A percentile compares a stretch with the other conserved stretches of the same genome.
Conservation (phyloP, 2,329 filamentous ascomycete genomes). For the Xylariaceae sp. region DNA sequence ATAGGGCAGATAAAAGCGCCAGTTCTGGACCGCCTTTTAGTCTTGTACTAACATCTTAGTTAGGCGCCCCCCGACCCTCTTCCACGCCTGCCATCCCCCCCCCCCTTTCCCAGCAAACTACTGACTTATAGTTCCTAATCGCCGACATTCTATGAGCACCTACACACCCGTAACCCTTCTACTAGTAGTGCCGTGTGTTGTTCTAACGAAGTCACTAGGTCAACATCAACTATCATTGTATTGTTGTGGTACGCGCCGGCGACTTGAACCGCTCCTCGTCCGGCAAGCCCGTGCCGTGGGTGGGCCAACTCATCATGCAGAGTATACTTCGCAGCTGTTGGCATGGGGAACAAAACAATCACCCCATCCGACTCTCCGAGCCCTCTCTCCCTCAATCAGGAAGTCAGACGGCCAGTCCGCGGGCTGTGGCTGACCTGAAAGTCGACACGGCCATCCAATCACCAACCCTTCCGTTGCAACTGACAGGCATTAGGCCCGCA, state of each 20-base stretch:
- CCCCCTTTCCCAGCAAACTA: too few relatives aligned
- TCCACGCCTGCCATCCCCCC: too few relatives aligned
- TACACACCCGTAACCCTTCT: too few relatives aligned
- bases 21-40: too few relatives aligned
- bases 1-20: too few relatives aligned
- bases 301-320: conserved; percentile 3
- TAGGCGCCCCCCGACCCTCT: too few relatives aligned
- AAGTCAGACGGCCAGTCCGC: conserved; percentile 24
- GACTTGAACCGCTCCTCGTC: background rate
- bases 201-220: too few relatives aligned
- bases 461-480: conserved; percentile 2
- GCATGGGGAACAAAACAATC: background rate
- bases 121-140: background rate
- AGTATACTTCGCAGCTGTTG: background rate
- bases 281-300: conserved; percentile 12
- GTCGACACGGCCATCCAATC: conserved; percentile 15
- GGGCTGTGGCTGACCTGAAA: conserved; percentile 28
- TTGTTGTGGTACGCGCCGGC: conserved; percentile 3
- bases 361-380: background rate
- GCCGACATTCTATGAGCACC: background rate
- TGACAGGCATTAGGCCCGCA: conserved; percentile 10
- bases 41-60: too few relatives aligned
- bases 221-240: background rate
- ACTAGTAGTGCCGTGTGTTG: too few relatives aligned
- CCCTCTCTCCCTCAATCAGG: conserved; percentile 17